Evolutionary conservation across 192 early-diverging fungal species (phyloP).

Genomic region (Rhizophagus sp.): DNA sequence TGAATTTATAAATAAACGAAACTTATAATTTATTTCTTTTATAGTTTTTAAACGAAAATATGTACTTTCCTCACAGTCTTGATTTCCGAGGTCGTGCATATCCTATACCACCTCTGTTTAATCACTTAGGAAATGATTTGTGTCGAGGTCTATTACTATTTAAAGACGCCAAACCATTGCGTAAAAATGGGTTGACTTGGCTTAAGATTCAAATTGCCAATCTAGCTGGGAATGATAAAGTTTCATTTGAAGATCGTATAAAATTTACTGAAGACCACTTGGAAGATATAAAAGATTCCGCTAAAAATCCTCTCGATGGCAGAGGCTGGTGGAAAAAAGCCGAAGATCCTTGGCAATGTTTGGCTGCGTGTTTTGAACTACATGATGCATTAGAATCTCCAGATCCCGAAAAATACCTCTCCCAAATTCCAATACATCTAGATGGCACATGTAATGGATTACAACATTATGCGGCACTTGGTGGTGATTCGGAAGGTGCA

Average conservation of each 20-base stretch:
- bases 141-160: constrained; percentile 93
- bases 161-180: constrained; percentile 76
- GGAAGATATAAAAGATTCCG: constrained; percentile 82
- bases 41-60: constrained; percentile 80
- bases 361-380: constrained; percentile 88
- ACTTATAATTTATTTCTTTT: constrained; percentile 4
- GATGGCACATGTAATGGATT: constrained; percentile 98
- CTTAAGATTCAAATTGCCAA: constrained; percentile 95
- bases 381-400: constrained; percentile 69
- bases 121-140: constrained; percentile 96
- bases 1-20: not conserved
- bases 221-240: constrained; percentile 89
- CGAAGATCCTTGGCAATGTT: constrained; percentile 92
- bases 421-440: constrained; percentile 87
- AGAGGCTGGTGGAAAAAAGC: constrained; percentile 86
- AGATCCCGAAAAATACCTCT: constrained; percentile 70
- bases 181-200: constrained; percentile 81
- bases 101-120: constrained; percentile 92
- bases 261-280: constrained; percentile 73
- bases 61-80: constrained; percentile 97
- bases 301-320: constrained; percentile 77
- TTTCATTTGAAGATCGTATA: constrained; percentile 81
- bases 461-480: constrained; percentile 98
- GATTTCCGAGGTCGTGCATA: constrained; percentile 99
- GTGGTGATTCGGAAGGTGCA: constrained; percentile 87